These are phyloP conservation scores for Capsicum pubescens DNA, from an alignment of 257 asterid genomes.

Conservation along the genomic window DNA sequence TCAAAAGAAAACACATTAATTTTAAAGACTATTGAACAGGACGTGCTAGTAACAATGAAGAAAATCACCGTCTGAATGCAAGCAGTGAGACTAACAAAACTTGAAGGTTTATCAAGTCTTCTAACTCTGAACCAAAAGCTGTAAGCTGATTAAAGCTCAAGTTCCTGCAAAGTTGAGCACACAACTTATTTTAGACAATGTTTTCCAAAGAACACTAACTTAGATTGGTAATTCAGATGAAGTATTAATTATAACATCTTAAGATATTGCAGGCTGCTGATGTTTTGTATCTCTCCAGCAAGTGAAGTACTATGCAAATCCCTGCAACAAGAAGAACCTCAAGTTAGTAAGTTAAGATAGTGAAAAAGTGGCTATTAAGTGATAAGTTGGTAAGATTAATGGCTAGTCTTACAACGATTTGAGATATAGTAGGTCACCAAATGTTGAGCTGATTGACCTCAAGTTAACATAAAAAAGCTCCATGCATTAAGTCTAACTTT, in stretches of 20 bases:
- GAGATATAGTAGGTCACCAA: constrained; percentile 82
- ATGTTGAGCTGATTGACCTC: constrained; percentile 84
- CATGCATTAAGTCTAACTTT: constrained; percentile 45
- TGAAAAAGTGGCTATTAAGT: neutral
- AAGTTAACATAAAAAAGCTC: constrained; percentile 68
- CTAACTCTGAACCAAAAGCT: constrained; percentile 82
- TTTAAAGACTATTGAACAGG: neutral
- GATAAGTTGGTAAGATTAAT: neutral
- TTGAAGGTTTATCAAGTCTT: constrained; percentile 83
- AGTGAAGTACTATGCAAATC: constrained; percentile 89
- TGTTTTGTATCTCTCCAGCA: constrained; percentile 80
- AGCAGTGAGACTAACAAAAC: constrained; percentile 65
- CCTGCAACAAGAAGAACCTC: constrained; percentile 45
- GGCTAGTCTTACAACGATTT: constrained; percentile 64
- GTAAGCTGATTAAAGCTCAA: constrained; percentile 87
- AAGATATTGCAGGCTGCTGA: constrained; percentile 86
- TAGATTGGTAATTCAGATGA: constrained; percentile 2
- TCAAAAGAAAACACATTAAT: constrained; percentile 29
- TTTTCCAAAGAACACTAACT: neutral
- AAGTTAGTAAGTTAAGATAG: neutral
- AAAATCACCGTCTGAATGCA: constrained; percentile 3
- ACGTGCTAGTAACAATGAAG: neutral
- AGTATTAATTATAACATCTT: constrained; percentile 73
- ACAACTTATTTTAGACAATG: neutral
- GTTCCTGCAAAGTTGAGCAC: constrained; percentile 57